Conservation (phyloP, 2,329 filamentous ascomycete species). For the Knufia fluminis region DNA sequence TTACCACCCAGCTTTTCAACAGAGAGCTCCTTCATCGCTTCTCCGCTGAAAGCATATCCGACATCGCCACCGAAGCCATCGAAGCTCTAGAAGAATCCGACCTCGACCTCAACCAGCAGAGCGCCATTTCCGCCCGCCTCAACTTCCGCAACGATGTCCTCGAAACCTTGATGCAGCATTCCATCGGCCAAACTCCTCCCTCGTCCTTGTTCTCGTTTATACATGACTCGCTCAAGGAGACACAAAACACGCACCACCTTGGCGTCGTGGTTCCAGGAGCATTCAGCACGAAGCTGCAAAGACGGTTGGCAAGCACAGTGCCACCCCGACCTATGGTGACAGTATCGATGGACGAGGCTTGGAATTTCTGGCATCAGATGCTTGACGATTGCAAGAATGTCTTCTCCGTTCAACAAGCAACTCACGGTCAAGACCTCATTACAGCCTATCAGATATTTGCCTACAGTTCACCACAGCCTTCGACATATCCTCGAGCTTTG, state of each 20-base stretch:
- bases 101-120: conserved; percentile 31
- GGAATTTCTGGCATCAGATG: conserved; percentile 58
- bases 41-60: conserved; percentile 46
- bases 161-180: conserved; percentile 24
- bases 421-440: conserved; percentile 25
- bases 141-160: conserved; percentile 17
- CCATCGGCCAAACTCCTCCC: neutral
- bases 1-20: conserved; percentile 85
- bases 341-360: conserved; percentile 58
- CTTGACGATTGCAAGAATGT: conserved; percentile 64
- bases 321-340: conserved; percentile 84
- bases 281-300: conserved; percentile 83
- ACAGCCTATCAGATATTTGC: conserved; percentile 68
- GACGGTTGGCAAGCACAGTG: conserved; percentile 85
- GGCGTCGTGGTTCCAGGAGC: conserved; percentile 62
- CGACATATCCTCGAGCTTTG: conserved; percentile 72
- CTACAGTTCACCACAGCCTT: conserved; percentile 69
- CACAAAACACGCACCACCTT: conserved; percentile 53
- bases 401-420: conserved; percentile 49
- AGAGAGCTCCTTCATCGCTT: conserved; percentile 63
- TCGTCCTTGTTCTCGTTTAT: conserved; percentile 20
- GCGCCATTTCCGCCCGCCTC: conserved; percentile 53
- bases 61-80: conserved; percentile 47
- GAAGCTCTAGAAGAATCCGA: conserved; percentile 37
- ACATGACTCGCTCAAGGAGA: conserved; percentile 36